Evolutionary conservation across 257 asterid genomes (phyloP), one percentile per base, ranked within the genome.

Genomic region (Salvia rosmarinus): DNA sequence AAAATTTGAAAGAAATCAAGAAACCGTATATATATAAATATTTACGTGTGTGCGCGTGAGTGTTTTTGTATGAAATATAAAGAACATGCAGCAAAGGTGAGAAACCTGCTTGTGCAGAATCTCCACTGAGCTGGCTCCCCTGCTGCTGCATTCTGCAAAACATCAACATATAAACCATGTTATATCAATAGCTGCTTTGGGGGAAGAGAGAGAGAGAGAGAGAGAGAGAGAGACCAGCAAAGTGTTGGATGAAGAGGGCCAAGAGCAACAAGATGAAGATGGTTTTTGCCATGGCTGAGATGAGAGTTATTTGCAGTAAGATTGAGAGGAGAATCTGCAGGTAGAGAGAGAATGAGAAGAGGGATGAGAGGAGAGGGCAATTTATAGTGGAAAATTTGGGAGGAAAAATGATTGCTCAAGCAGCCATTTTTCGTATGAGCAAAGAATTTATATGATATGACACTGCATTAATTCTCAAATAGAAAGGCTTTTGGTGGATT

Each of bases 111-210:
- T 39, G 67, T 74, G 72, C 68, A 70, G 49, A 39, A 42, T 19
- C 47, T 65, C 78, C 49, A 66, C 25, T 0, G 78, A 61, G 67
- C 60, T 73, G 13, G 77, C 73, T 75, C 71, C 81, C 37, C 75
- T 80, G 79, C 52, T 78, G 73, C 81, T 79, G 78, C 88, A 74
- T 47, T 81, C 88, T 83, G 82, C 82, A 78, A n/a, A 46, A 67
- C 28, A 70, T 28, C 0, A 39, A 46, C 55, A 73, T 4, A 17
- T 19, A n/a, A 11, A 5, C 17, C 42, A 49, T 50, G 23, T 67
- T 68, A 40, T n/a, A 23, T 8, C 50, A 5, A 2, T 34, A 11
- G 12, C 34, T 19, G 49, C 14, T 13, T 43, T 55, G 21, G 64
- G 70, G 72, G 70, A 54, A 59, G 70, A 57, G 57, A 32, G 32